A percentile compares a stretch with the other conserved stretches of the same genome.
phyloP scores from a whole-genome alignment of 257 asterid genomes.

The Jasminum sambac region DNA sequence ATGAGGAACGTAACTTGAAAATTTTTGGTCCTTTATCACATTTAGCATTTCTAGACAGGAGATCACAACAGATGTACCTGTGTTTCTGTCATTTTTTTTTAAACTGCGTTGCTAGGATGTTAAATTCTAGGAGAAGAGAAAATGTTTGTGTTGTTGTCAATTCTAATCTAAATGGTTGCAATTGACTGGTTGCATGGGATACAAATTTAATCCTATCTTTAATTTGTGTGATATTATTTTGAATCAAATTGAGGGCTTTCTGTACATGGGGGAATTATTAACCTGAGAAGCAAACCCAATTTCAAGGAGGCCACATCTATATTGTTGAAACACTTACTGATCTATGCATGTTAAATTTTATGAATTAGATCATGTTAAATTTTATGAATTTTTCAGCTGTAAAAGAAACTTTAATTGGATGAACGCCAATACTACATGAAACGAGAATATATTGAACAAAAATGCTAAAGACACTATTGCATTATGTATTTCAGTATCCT shows the following conservation, averaged over 20 bases:
- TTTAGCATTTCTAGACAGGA: neutral
- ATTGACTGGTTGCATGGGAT: neutral
- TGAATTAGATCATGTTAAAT: too few relatives aligned
- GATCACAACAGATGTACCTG: neutral
- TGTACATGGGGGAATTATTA: neutral
- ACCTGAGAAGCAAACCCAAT: neutral
- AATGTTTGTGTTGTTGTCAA: neutral
- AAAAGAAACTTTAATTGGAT: too few relatives aligned
- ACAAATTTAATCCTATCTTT: neutral
- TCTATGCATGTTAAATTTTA: too few relatives aligned
- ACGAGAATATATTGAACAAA: too few relatives aligned
- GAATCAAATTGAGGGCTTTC: neutral
- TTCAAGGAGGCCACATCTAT: neutral
- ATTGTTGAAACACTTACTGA: too few relatives aligned
- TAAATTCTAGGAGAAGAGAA: neutral
- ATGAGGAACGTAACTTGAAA: neutral
- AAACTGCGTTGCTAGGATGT: conserved; percentile 1
- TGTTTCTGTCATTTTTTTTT: conserved; percentile 10
- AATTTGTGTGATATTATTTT: neutral
- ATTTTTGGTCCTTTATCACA: neutral
- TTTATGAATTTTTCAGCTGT: too few relatives aligned
- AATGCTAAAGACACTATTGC: too few relatives aligned
- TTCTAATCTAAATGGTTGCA: neutral
- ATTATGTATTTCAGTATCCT: conserved; percentile 1
- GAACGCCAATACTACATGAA: too few relatives aligned